Percentiles rank a stretch among this genome's conserved stretches.
Conservation (phyloP, 441 rosid genomes). For the Jatropha podagrica region DNA sequence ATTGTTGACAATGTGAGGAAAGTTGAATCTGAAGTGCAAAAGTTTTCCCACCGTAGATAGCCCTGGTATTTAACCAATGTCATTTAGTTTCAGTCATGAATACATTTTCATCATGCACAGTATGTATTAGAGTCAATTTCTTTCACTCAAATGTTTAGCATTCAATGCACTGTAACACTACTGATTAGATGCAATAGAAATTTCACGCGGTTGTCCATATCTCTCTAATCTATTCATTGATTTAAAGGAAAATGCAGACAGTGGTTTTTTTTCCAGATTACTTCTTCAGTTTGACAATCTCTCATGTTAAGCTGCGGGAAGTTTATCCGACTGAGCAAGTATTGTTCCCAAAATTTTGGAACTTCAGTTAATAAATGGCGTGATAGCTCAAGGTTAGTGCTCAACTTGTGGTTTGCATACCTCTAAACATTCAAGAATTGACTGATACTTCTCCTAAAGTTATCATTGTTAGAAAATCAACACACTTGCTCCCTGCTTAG, state of each 20-base stretch:
- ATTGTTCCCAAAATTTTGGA: no score
- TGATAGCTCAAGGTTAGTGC: neutral
- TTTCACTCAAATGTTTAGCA: slow-evolving; percentile 17
- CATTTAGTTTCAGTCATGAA: slow-evolving; percentile 1
- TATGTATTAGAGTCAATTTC: slow-evolving; percentile 13
- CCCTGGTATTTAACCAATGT: slow-evolving; percentile 8
- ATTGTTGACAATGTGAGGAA: slow-evolving; percentile 55
- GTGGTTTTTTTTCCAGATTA: neutral
- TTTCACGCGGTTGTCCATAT: neutral
- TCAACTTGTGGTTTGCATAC: neutral
- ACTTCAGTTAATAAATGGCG: neutral
- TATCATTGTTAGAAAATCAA: no score
- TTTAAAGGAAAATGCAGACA: neutral
- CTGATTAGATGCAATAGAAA: slow-evolving; percentile 18
- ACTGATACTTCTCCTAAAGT: neutral
- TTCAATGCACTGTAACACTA: slow-evolving; percentile 12
- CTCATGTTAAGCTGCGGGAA: no score
- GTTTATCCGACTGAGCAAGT: neutral
- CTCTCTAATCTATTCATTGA: neutral
- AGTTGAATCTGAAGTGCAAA: slow-evolving; percentile 52
- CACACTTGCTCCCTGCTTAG: no score
- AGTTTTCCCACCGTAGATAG: slow-evolving; percentile 35
- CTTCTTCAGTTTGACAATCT: neutral
- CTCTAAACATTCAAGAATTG: neutral
- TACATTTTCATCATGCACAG: slow-evolving; percentile 21